Evolutionary conservation across 2,329 filamentous ascomycete genomes (phyloP), one percentile per base, ranked within the genome.

Genomic region (Aureobasidium lini): DNA sequence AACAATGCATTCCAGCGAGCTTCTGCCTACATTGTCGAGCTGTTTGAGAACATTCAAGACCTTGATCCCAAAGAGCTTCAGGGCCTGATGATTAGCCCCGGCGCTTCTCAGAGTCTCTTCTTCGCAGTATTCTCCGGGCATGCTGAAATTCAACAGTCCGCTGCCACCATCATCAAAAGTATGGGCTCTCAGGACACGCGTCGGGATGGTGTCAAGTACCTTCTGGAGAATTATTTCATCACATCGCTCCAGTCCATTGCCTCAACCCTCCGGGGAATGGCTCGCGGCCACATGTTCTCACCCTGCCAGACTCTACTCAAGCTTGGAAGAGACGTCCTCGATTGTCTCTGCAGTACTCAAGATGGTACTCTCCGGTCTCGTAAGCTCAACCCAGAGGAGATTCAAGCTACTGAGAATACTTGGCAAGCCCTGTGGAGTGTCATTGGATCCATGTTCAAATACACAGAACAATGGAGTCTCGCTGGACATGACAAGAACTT

Each of bases 341-440:
- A 85, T 63, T 80, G 83, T 57, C 78, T 88, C 54, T 87, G 83
- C 70, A 83, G 86, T 64, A 78, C 78, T n/a, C 79, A 84, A 63
- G 79, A 81, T 61, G 81, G 84, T 62, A 75, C 86, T 60, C 75
- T 89, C n/a, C 77, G 84, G 60, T 81, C 80, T 50, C 76, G 75
- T 59, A 73, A 79, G 59, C 72, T 91, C 31, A 68, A 71, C 10
- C 81, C 83, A 31, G 70, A 77, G 1, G 87, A 93, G 64, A 79
- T 82, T 11, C 78, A 82, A 37, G 83, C 85, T 3, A 80, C 95
- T 13, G 81, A 88, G 68, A 82, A 81, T 37, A 90, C 95, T 76
- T 99, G 95, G 95, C 82, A 84, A 62, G 83, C 84, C 60, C 83
- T 92, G 65, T 99, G 95, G 95, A 81, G 83, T 60, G 86, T 85